Base-by-base conservation (phyloP, 2,329 filamentous ascomycete species). In the Xylaria sp. region DNA sequence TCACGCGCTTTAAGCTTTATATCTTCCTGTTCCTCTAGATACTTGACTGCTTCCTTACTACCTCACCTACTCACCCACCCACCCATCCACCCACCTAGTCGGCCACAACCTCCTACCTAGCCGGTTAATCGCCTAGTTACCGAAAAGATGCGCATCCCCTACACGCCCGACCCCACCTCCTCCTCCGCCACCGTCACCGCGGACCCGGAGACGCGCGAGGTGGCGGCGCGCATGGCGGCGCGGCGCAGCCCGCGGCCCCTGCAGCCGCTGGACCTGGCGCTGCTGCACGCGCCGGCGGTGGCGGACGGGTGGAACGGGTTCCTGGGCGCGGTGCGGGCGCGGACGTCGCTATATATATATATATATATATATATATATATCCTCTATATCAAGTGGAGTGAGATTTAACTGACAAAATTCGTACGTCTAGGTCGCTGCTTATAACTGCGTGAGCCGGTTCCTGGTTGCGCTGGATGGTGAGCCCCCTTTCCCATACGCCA, bases 361-460 rank as follows among this genome's bases (percentile, higher is more conserved):
- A 18, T 11, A 6, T 26, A 26, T 26, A 26, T 26, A 11, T 26
- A 26, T 5, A 11, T 26, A 26, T 26, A 26, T n/a, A n/a, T n/a
- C n/a, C n/a, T n/a, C n/a, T n/a, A n/a, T 22, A 48, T 39, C 18
- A 17, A 19, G 29, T n/a, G 7, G 19, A 18, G 41, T 17, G 21
- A 47, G 43, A 50, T 19, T 34, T 16, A 34, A 17, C 59, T 60
- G 39, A 57, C 38, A 26, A 38, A 19, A 50, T 43, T 24, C 7
- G 22, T 5, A 39, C 44, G 16, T 38, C 19, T 44, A 82, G 79
- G 71, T 84, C 61, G 89, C 89, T 11, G 85, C 84, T 50, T 95
- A 95, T 70, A 95, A 95, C 69, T 92, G 89, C 67, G 90, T 95
- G 16, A 92, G 88, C 70, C 81, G 91, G 24, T 92, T 95, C 63